These are phyloP conservation scores for Vinca minor DNA, from an alignment of 257 asterid genomes.

Conservation along the genomic window DNA sequence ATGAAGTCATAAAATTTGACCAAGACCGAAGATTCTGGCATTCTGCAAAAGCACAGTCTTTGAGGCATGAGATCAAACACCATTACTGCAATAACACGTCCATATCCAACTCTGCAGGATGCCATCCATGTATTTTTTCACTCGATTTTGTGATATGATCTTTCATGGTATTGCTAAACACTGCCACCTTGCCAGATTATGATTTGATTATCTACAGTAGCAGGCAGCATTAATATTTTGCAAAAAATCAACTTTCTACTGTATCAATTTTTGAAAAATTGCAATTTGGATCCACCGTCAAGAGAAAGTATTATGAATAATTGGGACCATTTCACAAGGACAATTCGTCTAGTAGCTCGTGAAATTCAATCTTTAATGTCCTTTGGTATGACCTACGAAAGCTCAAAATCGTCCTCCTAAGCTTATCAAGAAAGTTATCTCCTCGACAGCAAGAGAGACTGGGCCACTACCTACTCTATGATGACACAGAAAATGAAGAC, in stretches of 20 bases:
- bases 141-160: background rate
- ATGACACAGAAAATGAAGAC: too few relatives aligned
- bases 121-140: conserved; percentile 3
- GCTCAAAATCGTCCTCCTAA: conserved; percentile 8
- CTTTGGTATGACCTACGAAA: conserved; percentile 19
- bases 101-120: conserved; percentile 9
- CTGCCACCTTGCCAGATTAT: background rate
- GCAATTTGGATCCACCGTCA: conserved; percentile 1
- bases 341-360: conserved; percentile 18
- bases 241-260: background rate
- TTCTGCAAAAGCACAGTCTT: conserved; percentile 12
- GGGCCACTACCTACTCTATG: conserved; percentile 33
- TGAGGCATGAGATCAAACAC: conserved; percentile 1
- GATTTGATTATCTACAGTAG: background rate
- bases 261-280: conserved; percentile 2
- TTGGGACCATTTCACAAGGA: conserved; percentile 30
- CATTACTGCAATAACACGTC: conserved; percentile 13
- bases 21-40: conserved; percentile 6
- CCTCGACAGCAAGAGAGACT: conserved; percentile 6
- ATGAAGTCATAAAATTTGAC: conserved; percentile 7
- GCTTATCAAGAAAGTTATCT: conserved; percentile 25
- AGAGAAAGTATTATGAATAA: background rate
- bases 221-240: background rate
- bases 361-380: conserved; percentile 22
- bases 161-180: background rate